Evolutionary conservation across 2,329 filamentous ascomycete species (phyloP).

Genomic region (Verticillium zaregamsianum): DNA sequence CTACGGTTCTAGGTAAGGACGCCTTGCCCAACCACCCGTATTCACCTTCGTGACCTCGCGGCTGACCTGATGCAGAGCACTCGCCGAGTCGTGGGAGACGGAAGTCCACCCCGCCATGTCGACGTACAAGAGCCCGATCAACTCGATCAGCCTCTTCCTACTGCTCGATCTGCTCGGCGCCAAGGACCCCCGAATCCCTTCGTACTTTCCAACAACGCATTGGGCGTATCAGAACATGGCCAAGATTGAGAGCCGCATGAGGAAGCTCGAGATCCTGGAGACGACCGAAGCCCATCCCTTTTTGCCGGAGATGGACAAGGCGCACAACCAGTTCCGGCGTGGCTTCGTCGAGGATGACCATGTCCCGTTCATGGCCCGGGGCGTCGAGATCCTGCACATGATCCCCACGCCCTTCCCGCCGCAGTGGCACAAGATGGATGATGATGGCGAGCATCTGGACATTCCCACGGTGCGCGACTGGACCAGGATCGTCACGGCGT

Average conservation of each 20-base stretch:
- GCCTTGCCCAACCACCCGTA: neutral
- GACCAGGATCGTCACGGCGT: constrained; percentile 78
- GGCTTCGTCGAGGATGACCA: constrained; percentile 78
- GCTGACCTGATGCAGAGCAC: constrained; percentile 39
- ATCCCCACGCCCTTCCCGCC: constrained; percentile 79
- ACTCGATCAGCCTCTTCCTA: constrained; percentile 81
- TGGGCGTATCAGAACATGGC: constrained; percentile 86
- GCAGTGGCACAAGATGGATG: constrained; percentile 83
- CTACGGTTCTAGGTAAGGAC: constrained; percentile 71
- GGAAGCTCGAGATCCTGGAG: constrained; percentile 62
- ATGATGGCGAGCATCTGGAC: constrained; percentile 83
- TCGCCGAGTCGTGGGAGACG: constrained; percentile 78
- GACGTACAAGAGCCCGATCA: constrained; percentile 69
- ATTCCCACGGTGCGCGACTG: constrained; percentile 78
- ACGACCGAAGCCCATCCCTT: constrained; percentile 54
- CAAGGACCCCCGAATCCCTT: constrained; percentile 66
- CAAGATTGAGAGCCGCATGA: constrained; percentile 67
- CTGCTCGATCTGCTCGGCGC: constrained; percentile 86
- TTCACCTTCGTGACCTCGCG: neutral
- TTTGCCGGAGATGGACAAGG: constrained; percentile 59
- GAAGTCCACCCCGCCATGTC: constrained; percentile 66
- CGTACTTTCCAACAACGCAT: constrained; percentile 85
- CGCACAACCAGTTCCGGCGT: constrained; percentile 34
- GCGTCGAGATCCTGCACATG: constrained; percentile 84
- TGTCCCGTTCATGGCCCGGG: constrained; percentile 80